Conservation (phyloP, 345 rosid genomes). For the Lepidium sativum region DNA sequence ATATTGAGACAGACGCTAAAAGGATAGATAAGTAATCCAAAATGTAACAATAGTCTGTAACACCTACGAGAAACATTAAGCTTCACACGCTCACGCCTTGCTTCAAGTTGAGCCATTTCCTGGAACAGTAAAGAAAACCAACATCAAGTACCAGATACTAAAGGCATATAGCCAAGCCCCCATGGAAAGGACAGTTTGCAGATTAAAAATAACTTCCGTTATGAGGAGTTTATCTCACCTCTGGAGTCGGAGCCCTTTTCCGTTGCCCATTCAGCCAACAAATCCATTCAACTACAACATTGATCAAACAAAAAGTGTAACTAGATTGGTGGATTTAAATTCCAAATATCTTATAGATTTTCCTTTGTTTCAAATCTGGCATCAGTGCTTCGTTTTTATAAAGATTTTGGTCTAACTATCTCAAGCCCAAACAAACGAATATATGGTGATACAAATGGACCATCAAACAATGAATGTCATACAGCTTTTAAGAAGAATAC, state of each 20-base stretch:
- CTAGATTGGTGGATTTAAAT: background rate
- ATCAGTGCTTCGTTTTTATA: background rate
- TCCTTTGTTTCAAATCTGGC: background rate
- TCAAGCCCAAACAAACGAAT: background rate
- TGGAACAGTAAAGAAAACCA: constrained; percentile 26
- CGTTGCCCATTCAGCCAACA: constrained; percentile 98
- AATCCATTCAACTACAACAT: constrained; percentile 89
- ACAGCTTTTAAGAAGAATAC: constrained; percentile 26
- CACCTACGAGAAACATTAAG: constrained; percentile 80
- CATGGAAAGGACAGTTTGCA: background rate
- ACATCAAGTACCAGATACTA: background rate
- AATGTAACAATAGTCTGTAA: constrained; percentile 6
- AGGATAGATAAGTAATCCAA: background rate
- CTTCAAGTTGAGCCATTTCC: constrained; percentile 80
- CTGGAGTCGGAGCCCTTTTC: constrained; percentile 71
- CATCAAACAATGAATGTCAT: background rate
- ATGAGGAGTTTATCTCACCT: constrained; percentile 37
- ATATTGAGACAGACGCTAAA: background rate
- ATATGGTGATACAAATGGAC: background rate
- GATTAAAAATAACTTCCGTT: background rate
- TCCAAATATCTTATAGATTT: background rate
- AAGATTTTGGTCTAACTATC: background rate
- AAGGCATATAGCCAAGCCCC: background rate
- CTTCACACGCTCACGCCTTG: constrained; percentile 71
- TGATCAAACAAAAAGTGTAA: background rate